phyloP scores from a whole-genome alignment of 208 protist species.

The Trypanosoma boissoni region DNA sequence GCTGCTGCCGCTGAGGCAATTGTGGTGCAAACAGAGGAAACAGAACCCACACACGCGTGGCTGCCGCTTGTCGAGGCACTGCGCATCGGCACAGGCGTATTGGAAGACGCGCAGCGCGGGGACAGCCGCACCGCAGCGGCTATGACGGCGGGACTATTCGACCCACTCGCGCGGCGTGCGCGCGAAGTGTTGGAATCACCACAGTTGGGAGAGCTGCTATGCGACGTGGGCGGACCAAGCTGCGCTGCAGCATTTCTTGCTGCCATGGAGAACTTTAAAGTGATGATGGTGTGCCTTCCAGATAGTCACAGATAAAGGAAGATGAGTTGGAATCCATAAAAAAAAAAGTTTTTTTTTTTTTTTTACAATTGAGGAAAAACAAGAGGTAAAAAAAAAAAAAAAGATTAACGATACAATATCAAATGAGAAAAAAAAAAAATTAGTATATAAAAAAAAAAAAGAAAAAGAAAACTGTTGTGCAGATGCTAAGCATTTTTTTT shows the following conservation, averaged over 20 bases:
- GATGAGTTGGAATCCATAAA: too few relatives aligned
- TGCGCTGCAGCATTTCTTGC: conserved; percentile 15
- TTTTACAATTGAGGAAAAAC: not conserved
- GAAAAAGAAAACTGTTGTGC: conserved; percentile 1
- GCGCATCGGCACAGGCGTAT: conserved; percentile 15
- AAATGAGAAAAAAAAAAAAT: not conserved
- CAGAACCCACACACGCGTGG: conserved; percentile 13
- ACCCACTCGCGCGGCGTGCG: conserved; percentile 50
- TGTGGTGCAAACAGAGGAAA: not conserved
- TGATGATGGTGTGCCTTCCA: conserved; percentile 3
- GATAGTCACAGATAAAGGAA: too few relatives aligned
- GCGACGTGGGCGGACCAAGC: conserved; percentile 4
- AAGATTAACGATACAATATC: not conserved
- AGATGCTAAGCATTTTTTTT: not conserved
- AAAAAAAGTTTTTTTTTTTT: conserved; percentile 1
- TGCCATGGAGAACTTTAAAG: conserved; percentile 10
- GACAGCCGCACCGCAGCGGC: conserved; percentile 4
- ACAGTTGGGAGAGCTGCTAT: conserved; percentile 3
- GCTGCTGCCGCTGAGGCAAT: conserved; percentile 1
- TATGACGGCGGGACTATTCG: conserved; percentile 72
- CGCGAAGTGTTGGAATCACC: conserved; percentile 36
- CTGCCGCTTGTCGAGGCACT: conserved; percentile 19
- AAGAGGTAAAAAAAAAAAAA: conserved; percentile 4
- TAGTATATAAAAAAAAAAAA: conserved; percentile 12
- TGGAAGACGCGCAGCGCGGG: conserved; percentile 9